Conservation (phyloP, 2,329 filamentous ascomycete species). For the Parafenestella ontariensis region DNA sequence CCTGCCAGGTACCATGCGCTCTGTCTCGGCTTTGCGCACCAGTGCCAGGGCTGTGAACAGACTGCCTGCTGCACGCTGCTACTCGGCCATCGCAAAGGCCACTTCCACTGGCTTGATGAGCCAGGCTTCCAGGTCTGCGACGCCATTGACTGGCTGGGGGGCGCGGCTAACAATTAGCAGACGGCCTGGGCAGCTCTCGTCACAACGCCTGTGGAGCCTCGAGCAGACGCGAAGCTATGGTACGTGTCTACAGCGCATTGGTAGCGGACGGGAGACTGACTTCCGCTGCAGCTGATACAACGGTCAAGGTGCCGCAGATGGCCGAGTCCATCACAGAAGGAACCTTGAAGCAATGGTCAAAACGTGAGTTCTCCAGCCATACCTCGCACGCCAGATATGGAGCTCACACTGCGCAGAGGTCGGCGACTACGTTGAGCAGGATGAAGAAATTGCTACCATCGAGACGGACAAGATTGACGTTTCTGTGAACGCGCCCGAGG, state of each 20-base stretch:
- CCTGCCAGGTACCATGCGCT: constrained; percentile 38
- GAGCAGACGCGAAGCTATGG: constrained; percentile 48
- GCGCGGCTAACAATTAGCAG: constrained; percentile 28
- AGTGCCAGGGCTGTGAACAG: constrained; percentile 33
- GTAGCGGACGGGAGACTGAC: constrained; percentile 2
- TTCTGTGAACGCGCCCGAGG: constrained; percentile 89
- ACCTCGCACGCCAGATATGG: not conserved
- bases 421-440: constrained; percentile 91
- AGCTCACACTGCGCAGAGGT: constrained; percentile 62
- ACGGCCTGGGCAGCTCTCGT: constrained; percentile 37
- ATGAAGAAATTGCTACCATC: constrained; percentile 98
- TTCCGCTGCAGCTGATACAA: constrained; percentile 67
- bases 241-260: constrained; percentile 7
- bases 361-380: constrained; percentile 58
- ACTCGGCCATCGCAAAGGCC: constrained; percentile 43
- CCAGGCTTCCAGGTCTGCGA: constrained; percentile 38
- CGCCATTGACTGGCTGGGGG: constrained; percentile 11
- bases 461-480: constrained; percentile 99
- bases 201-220: constrained; percentile 34
- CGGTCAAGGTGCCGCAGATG: constrained; percentile 97
- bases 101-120: constrained; percentile 42
- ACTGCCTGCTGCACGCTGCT: constrained; percentile 38
- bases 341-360: constrained; percentile 93
- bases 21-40: constrained; percentile 39
- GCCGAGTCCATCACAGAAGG: constrained; percentile 98